Evolutionary conservation across 139 green algal genomes (phyloP), one percentile per base, ranked within the genome.

Genomic region (Chlamydomonas sp.): DNA sequence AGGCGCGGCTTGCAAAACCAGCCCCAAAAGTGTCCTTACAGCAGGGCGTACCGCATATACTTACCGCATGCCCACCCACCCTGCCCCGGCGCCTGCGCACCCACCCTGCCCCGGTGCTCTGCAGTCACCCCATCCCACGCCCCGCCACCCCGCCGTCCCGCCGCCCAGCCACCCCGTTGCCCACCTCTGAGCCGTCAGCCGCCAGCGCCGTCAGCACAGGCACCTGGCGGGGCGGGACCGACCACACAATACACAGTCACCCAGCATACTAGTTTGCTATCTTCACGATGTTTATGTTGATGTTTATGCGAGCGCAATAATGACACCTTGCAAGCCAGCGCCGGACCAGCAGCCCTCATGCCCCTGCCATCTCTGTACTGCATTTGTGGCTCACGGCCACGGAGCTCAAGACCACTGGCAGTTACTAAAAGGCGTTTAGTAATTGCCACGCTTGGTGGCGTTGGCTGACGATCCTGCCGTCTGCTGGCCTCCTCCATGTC

Each of bases 121-220:
- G 31, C 31, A 49, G 0, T 49, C 31, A 49, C 31, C 31, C 31
- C 31, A 49, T 49, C 31, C 31, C 31, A 49, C 31, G 31, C 31
- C 31, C 31, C 31, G 31, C 31, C 31, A 49, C 31, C 31, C 9
- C 75, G 12, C 7, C 7, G 31, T 58, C 4, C 49, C 2, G 5
- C 5, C 75, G 9, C 57, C 0, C 3, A 6, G 62, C 31, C 5
- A 8, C 18, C 69, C 10, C 14, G 14, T 0, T 7, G 60, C 72
- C 6, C 5, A 83, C 75, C 75, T 88, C 75, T 63, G 7, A 9
- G 12, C 75, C 64, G 14, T 77, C 84, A 7, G 18, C 7, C 6
- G 63, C 60, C 17, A 88, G 8, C 2, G 64, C 18, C 16, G 58
- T 71, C 17, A 88, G 61, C 18, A 88, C 58, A 5, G 84, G 84